Conservation (phyloP, 1,284 basidiomycete genomes). For the Grifola frondosa region DNA sequence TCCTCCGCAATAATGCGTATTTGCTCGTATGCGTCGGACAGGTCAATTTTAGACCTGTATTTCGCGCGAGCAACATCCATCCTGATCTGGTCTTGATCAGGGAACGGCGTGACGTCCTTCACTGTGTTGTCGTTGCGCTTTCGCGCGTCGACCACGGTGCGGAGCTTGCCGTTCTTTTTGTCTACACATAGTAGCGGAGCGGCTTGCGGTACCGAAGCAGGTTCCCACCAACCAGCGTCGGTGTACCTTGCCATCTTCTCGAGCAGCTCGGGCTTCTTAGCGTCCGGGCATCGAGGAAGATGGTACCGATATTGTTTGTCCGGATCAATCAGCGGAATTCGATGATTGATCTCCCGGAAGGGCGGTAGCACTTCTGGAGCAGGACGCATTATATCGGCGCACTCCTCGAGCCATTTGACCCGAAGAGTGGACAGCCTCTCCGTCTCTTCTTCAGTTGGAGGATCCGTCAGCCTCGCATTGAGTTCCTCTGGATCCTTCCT, state of each 20-base stretch:
- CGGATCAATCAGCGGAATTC: constrained; percentile 27
- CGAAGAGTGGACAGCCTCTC: no score
- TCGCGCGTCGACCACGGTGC: constrained; percentile 25
- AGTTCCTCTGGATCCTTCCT: no score
- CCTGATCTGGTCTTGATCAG: constrained; percentile 32
- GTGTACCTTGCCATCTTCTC: constrained; percentile 27
- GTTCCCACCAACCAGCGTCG: constrained; percentile 26
- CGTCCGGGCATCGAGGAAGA: constrained; percentile 21
- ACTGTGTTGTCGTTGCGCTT: constrained; percentile 30
- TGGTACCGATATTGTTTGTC: constrained; percentile 23
- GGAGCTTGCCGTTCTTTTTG: constrained; percentile 22
- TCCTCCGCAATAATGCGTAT: constrained; percentile 20
- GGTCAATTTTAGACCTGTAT: constrained; percentile 30
- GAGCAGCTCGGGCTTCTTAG: constrained; percentile 20
- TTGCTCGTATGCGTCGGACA: constrained; percentile 31
- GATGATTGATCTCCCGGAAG: constrained; percentile 7
- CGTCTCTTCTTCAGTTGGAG: not conserved
- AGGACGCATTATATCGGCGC: constrained; percentile 5
- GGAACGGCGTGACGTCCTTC: constrained; percentile 32
- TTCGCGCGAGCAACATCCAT: constrained; percentile 21
- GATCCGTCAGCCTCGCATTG: not conserved
- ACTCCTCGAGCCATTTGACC: constrained; percentile 6
- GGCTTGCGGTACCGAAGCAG: constrained; percentile 10
- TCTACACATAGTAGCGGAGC: constrained; percentile 22
- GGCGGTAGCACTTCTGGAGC: constrained; percentile 1